phyloP scores from a whole-genome alignment of 2,329 filamentous ascomycete genomes.

The Fusarium gaditjirri region DNA sequence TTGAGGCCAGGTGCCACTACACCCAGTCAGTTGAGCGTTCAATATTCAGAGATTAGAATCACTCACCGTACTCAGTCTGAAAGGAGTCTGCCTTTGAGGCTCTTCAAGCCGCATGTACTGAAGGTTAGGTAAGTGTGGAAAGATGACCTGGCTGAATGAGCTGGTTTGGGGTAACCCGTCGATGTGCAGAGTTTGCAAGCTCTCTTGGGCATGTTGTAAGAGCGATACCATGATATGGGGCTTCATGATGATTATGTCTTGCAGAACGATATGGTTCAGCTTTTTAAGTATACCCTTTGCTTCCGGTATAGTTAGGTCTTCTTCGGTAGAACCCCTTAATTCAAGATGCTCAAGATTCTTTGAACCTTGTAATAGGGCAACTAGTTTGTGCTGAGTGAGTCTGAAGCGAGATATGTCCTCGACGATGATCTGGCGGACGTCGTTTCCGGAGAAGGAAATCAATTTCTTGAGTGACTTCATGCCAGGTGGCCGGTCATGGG shows the following conservation, averaged over 20 bases:
- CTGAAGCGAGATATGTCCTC: slow-evolving; percentile 41
- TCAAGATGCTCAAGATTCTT: slow-evolving; percentile 42
- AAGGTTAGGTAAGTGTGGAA: slow-evolving; percentile 44
- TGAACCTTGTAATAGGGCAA: slow-evolving; percentile 42
- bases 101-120: slow-evolving; percentile 47
- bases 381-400: slow-evolving; percentile 47
- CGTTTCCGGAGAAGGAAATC: slow-evolving; percentile 47
- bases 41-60: not conserved
- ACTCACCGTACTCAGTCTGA: slow-evolving; percentile 38
- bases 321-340: slow-evolving; percentile 30
- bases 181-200: slow-evolving; percentile 42
- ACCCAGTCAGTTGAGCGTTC: slow-evolving; percentile 9
- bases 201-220: slow-evolving; percentile 35
- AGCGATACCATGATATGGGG: slow-evolving; percentile 33
- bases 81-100: slow-evolving; percentile 24
- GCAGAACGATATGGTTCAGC: slow-evolving; percentile 37
- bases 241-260: slow-evolving; percentile 31
- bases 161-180: slow-evolving; percentile 32
- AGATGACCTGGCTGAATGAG: slow-evolving; percentile 3
- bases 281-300: slow-evolving; percentile 26
- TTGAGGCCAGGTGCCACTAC: slow-evolving; percentile 43
- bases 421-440: slow-evolving; percentile 46
- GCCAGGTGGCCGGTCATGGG: slow-evolving; percentile 38
- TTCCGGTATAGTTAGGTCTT: slow-evolving; percentile 38
- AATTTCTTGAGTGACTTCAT: slow-evolving; percentile 44